A percentile compares a stretch with the other conserved stretches of the same genome.
Conservation (phyloP, 2,329 filamentous ascomycete genomes). For the Aspergillus japonicus region DNA sequence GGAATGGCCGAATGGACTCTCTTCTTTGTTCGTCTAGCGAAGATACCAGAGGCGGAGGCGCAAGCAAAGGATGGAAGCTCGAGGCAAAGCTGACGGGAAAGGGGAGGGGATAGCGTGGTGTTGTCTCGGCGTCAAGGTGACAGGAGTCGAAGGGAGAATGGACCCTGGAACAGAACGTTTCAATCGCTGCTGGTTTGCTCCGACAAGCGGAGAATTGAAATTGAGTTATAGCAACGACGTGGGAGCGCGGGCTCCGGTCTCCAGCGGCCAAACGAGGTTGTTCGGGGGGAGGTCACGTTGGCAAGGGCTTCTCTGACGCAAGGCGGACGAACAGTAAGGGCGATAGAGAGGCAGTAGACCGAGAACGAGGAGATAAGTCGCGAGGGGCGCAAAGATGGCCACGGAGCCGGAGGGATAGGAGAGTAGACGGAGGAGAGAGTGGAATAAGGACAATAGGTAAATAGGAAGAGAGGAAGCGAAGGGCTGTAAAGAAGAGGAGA, state of each 20-base stretch:
- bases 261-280: slow-evolving; percentile 26
- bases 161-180: slow-evolving; percentile 13
- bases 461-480: slow-evolving; percentile 16
- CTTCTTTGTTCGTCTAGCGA: not conserved
- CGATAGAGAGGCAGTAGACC: slow-evolving; percentile 17
- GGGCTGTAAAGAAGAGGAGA: slow-evolving; percentile 5
- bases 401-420: slow-evolving; percentile 23
- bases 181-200: slow-evolving; percentile 15
- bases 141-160: not conserved
- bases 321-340: slow-evolving; percentile 29
- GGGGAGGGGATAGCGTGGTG: slow-evolving; percentile 9
- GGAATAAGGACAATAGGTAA: slow-evolving; percentile 5
- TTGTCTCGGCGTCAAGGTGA: slow-evolving; percentile 21
- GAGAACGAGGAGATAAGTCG: slow-evolving; percentile 20
- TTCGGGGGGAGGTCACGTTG: slow-evolving; percentile 28
- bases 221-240: slow-evolving; percentile 9
- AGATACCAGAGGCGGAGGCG: not conserved
- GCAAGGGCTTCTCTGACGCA: slow-evolving; percentile 30
- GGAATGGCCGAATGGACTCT: slow-evolving; percentile 16
- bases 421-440: slow-evolving; percentile 1
- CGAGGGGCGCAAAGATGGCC: slow-evolving; percentile 21
- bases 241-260: slow-evolving; percentile 23
- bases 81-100: slow-evolving; percentile 17
- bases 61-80: slow-evolving; percentile 3
- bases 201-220: slow-evolving; percentile 16